Base-by-base conservation (phyloP, 2,329 filamentous ascomycete species). In the Talaromyces sp. region DNA sequence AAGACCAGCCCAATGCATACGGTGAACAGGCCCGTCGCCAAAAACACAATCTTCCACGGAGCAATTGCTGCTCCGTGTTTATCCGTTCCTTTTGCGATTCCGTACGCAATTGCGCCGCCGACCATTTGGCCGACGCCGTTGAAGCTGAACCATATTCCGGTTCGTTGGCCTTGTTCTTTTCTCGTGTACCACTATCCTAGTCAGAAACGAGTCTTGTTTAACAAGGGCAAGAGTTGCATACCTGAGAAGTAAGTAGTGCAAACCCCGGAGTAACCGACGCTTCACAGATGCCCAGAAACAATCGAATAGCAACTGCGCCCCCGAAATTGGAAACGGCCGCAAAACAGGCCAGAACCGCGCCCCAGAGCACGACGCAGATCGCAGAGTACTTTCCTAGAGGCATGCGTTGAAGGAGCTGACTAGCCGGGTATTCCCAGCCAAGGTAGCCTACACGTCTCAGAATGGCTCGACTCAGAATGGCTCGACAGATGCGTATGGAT, bases 231-330 rank as follows among this genome's bases (percentile, higher is more conserved):
- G 45, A 28, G 33, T 3, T 2, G 31, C 65, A n/a, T 60, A 73
- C 73, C 64, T 75, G 84, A 3, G 78, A 82, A 1, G 86, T 89
- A 63, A 89, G 79, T 1, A 89, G 76, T 0, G 84, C 82, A 63
- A 89, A 89, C 0, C 85, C 85, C 0, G 87, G 87, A 0, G 84
- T 87, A 1, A 89, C 84, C 0, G 85, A 84, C 0, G 84, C 78
- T 67, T 90, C 87, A 57, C 87, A 87, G 0, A 87, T 77, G 28
- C 87, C 87, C 0, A 89, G 77, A 63, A 89, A 83, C 67, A 89
- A 85, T 0, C 87, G 81, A 35, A 89, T 80, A 0, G 83, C 84
- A 21, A 88, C 79, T 0, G 84, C 82, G 1, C 85, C 82, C 0
- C 77, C 73, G 64, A 84, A 89, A 67, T 82, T 82, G 33, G 78